A percentile compares a stretch with the other conserved stretches of the same genome.
phyloP scores from a whole-genome alignment of 371 early-diverging fungal species.

The Actinomucor elegans region DNA sequence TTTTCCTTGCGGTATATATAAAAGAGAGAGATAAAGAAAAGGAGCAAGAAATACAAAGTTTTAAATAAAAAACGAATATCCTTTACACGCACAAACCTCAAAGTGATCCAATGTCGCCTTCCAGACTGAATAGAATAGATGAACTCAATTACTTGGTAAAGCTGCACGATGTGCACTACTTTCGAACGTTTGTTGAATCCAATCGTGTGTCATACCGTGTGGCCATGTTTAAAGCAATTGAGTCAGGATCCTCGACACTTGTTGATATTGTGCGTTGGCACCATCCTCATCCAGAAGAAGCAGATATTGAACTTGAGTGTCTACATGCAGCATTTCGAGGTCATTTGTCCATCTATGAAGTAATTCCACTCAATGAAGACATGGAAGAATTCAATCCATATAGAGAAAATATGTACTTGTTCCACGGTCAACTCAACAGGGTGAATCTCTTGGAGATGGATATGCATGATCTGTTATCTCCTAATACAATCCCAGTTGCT shows the following conservation, averaged over 20 bases:
- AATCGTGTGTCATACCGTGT: background rate
- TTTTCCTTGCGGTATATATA: no score
- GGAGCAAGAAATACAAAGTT: no score
- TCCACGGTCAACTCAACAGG: background rate
- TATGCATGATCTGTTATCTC: conserved; percentile 1
- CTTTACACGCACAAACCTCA: no score
- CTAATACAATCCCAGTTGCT: background rate
- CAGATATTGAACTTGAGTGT: background rate
- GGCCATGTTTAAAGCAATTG: conserved; percentile 3
- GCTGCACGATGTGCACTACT: background rate
- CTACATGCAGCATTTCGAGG: conserved; percentile 3
- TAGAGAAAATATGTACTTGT: conserved; percentile 2
- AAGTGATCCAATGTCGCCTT: conserved; percentile 1
- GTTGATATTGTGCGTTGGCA: background rate
- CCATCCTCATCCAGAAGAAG: background rate
- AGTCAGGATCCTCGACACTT: background rate
- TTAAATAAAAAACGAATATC: no score
- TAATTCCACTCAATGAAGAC: background rate
- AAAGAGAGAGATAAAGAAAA: no score
- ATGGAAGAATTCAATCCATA: conserved; percentile 2
- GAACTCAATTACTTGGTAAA: background rate
- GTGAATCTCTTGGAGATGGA: background rate
- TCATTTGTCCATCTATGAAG: background rate
- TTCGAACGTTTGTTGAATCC: background rate
- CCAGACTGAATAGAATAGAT: background rate